Percentiles rank a stretch among this genome's conserved stretches.
Evolutionary conservation across 192 early-diverging fungal genomes (phyloP).

Genomic region (Podochytrium sp.): DNA sequence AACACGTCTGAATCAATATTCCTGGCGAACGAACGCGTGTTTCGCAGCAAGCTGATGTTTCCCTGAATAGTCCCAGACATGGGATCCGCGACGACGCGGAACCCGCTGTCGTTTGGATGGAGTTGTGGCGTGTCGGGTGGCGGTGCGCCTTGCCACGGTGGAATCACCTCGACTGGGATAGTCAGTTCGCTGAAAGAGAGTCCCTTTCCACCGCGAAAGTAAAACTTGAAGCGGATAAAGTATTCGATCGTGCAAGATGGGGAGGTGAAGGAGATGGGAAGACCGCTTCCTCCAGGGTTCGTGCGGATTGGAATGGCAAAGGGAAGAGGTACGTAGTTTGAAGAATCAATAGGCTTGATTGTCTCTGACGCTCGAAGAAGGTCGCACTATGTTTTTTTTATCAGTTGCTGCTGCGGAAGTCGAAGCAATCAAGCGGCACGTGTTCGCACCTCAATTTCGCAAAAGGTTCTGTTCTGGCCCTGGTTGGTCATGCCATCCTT

Average conservation of each 20-base stretch:
- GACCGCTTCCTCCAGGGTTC: not conserved
- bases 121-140: constrained; percentile 18
- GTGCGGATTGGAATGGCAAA: constrained; percentile 9
- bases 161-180: constrained; percentile 7
- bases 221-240: not conserved
- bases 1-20: not conserved
- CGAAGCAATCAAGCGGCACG: too few species aligned
- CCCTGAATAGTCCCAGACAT: not conserved
- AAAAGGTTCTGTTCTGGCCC: constrained; percentile 2
- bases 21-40: not conserved
- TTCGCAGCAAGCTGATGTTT: not conserved
- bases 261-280: constrained; percentile 20
- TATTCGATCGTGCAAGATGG: not conserved
- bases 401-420: too few species aligned
- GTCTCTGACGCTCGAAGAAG: too few species aligned
- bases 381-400: too few species aligned
- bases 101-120: not conserved
- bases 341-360: too few species aligned
- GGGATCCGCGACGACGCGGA: constrained; percentile 5
- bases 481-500: not conserved
- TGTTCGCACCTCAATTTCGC: constrained; percentile 10
- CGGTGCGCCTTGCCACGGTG: not conserved
- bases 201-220: not conserved
- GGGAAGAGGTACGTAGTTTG: constrained; percentile 3
- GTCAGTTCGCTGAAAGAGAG: not conserved